Percentiles rank a stretch among this genome's conserved stretches.
phyloP scores from a whole-genome alignment of 495 filamentous ascomycete genomes.

The Hypoxylon intermedium region DNA sequence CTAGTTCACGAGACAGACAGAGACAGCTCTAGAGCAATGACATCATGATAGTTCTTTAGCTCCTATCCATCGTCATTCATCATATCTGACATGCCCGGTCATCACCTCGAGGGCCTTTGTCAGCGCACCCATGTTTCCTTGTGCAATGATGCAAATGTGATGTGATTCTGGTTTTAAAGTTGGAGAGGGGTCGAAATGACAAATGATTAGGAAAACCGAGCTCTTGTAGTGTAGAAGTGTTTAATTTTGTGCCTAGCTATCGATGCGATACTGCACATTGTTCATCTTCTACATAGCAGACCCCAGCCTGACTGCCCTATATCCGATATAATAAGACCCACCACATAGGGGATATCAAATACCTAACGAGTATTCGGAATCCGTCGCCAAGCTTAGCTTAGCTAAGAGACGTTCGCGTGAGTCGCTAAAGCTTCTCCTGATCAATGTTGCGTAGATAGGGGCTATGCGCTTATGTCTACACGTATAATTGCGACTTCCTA shows the following conservation, averaged over 20 bases:
- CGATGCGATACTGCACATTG: no score
- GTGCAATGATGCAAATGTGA: conserved; percentile 30
- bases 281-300: conserved; percentile 5
- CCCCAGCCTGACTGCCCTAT: conserved; percentile 12
- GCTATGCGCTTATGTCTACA: no score
- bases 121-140: conserved; percentile 16
- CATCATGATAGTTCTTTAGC: conserved; percentile 31
- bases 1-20: neutral
- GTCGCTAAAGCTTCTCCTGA: no score
- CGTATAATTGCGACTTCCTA: no score
- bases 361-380: neutral
- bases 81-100: neutral
- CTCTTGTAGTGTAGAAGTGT: no score
- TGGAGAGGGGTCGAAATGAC: conserved; percentile 2
- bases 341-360: conserved; percentile 13
- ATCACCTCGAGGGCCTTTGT: neutral
- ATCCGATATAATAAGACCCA: conserved; percentile 15
- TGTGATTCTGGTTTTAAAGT: conserved; percentile 11
- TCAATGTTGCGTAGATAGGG: no score
- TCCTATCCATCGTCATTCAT: conserved; percentile 26
- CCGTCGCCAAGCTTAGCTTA: neutral
- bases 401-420: no score
- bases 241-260: no score
- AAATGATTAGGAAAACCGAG: neutral
- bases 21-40: conserved; percentile 26